phyloP scores from a whole-genome alignment of 2,329 filamentous ascomycete genomes.

The Aspergillus uvarum region DNA sequence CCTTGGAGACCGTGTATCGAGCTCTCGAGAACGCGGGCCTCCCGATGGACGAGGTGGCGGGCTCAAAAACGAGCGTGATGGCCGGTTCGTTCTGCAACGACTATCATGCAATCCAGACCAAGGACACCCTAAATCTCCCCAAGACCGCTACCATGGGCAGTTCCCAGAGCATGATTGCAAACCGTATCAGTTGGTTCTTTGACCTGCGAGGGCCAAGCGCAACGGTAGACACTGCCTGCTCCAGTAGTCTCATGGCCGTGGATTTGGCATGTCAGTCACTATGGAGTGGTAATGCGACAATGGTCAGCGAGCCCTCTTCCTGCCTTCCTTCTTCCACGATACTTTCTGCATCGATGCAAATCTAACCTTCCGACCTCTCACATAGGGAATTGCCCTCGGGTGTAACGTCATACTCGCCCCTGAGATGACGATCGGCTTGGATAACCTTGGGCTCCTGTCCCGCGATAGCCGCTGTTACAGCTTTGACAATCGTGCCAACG shows the following conservation, averaged over 20 bases:
- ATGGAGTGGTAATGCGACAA: slow-evolving; percentile 19
- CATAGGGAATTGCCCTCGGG: slow-evolving; percentile 16
- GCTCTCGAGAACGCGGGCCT: slow-evolving; percentile 29
- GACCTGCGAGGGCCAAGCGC: slow-evolving; percentile 31
- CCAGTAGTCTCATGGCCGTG: slow-evolving; percentile 26
- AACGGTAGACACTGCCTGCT: slow-evolving; percentile 32
- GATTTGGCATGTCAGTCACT: slow-evolving; percentile 23
- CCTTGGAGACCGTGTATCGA: slow-evolving; percentile 31
- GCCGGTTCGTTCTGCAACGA: slow-evolving; percentile 33
- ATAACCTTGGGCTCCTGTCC: slow-evolving; percentile 13
- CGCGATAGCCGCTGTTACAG: slow-evolving; percentile 14
- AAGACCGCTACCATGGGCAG: slow-evolving; percentile 26
- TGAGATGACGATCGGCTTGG: slow-evolving; percentile 13
- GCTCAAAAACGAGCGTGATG: slow-evolving; percentile 36
- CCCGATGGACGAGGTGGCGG: slow-evolving; percentile 26
- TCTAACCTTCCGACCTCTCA: not conserved
- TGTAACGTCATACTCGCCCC: slow-evolving; percentile 18
- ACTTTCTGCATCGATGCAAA: not conserved
- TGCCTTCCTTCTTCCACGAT: not conserved
- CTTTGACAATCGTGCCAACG: slow-evolving; percentile 43
- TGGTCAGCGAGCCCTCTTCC: slow-evolving; percentile 3
- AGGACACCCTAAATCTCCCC: slow-evolving; percentile 20
- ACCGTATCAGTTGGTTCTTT: slow-evolving; percentile 30
- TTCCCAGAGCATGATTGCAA: slow-evolving; percentile 30
- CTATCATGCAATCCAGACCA: slow-evolving; percentile 25